These are phyloP conservation scores for Graphilbum sp. DNA, from an alignment of 2,329 filamentous ascomycete genomes.

Conservation along the genomic window DNA sequence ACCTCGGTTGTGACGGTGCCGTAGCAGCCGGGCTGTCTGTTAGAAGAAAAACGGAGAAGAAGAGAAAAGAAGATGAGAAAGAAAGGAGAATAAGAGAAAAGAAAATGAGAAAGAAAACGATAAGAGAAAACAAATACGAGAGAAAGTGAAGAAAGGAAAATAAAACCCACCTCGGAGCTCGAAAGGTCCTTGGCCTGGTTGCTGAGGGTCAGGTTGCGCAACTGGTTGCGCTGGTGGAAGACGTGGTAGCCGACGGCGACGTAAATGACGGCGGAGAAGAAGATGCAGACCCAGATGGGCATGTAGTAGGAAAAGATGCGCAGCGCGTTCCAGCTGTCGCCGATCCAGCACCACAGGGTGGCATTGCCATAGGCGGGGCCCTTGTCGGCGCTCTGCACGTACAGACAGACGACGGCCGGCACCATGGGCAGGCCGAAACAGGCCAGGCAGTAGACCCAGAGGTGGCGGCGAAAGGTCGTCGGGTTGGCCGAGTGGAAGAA, in stretches of 20 bases:
- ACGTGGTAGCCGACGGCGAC: constrained; percentile 41
- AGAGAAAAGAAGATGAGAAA: no score
- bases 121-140: no score
- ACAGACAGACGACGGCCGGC: constrained; percentile 48
- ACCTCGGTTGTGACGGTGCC: constrained; percentile 37
- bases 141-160: not conserved
- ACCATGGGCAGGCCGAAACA: constrained; percentile 59
- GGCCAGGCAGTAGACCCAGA: constrained; percentile 51
- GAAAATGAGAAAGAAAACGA: not conserved
- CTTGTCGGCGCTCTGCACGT: constrained; percentile 26
- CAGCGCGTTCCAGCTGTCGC: constrained; percentile 33
- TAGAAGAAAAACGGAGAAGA: not conserved
- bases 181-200: constrained; percentile 20
- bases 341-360: constrained; percentile 50
- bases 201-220: constrained; percentile 35
- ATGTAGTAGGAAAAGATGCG: constrained; percentile 47
- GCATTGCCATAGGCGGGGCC: constrained; percentile 37
- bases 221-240: constrained; percentile 38
- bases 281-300: constrained; percentile 43
- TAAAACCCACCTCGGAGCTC: constrained; percentile 11
- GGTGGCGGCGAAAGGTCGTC: constrained; percentile 54
- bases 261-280: constrained; percentile 37
- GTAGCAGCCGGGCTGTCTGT: constrained; percentile 21
- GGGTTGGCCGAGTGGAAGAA: constrained; percentile 44
- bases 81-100: no score